phyloP scores from a whole-genome alignment of 768 basidiomycete genomes.

The Pleurotus giganteus region DNA sequence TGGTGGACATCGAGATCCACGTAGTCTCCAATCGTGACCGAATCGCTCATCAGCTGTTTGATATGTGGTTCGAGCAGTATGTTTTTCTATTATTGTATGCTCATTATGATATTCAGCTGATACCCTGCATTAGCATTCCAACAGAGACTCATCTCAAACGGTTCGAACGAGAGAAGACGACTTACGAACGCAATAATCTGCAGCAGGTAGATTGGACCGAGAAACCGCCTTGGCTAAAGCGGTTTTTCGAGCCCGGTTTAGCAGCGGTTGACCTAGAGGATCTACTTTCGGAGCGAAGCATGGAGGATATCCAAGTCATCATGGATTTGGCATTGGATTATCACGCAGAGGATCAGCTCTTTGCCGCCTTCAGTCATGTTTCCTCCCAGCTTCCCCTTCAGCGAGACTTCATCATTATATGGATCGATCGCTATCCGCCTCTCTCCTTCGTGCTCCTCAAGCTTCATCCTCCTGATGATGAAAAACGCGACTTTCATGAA shows the following conservation, averaged over 20 bases:
- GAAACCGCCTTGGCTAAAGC: constrained; percentile 27
- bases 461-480: constrained; percentile 41
- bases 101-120: no score
- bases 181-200: constrained; percentile 42
- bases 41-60: constrained; percentile 64
- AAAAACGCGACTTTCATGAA: constrained; percentile 21
- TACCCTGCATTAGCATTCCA: constrained; percentile 48
- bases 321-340: constrained; percentile 43
- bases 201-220: constrained; percentile 38
- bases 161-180: constrained; percentile 38
- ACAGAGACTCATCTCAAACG: constrained; percentile 47
- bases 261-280: constrained; percentile 23
- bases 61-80: constrained; percentile 67
- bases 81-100: constrained; percentile 20
- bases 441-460: constrained; percentile 56
- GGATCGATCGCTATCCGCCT: constrained; percentile 51
- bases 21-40: constrained; percentile 70
- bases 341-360: constrained; percentile 54
- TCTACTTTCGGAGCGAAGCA: constrained; percentile 21
- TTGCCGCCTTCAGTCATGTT: constrained; percentile 45
- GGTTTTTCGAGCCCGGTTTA: constrained; percentile 22
- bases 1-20: constrained; percentile 58
- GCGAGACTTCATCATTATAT: constrained; percentile 26
- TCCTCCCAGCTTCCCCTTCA: constrained; percentile 29
- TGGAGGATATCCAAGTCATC: constrained; percentile 30